A percentile compares a stretch with the other conserved stretches of the same genome.
These are phyloP conservation scores for Arthrobotrys megalospora DNA, from an alignment of 2,329 filamentous ascomycete genomes.

Conservation along the genomic window DNA sequence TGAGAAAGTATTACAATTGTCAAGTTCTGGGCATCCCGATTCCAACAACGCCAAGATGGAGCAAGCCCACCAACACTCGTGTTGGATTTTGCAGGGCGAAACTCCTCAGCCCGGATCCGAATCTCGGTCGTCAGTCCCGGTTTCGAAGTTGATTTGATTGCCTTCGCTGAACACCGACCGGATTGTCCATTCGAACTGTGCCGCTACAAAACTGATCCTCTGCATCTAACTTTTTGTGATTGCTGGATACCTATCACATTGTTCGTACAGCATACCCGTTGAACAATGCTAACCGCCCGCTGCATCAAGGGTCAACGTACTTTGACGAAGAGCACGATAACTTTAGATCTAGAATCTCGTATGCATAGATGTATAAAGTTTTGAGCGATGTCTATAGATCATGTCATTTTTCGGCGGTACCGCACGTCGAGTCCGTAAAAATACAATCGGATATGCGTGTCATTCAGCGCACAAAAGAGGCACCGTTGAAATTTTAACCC, in stretches of 20 bases:
- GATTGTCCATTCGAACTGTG: slow-evolving; percentile 24
- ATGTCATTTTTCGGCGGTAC: slow-evolving; percentile 17
- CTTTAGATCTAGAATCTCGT: slow-evolving; percentile 18
- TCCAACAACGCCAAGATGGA: slow-evolving; percentile 23
- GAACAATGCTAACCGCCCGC: slow-evolving; percentile 29
- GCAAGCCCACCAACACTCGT: not conserved
- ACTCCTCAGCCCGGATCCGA: slow-evolving; percentile 13
- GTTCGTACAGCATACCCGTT: slow-evolving; percentile 13
- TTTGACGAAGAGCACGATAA: slow-evolving; percentile 25
- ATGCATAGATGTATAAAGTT: not conserved
- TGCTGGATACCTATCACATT: slow-evolving; percentile 1
- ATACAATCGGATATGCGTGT: slow-evolving; percentile 15
- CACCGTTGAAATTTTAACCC: slow-evolving; percentile 27
- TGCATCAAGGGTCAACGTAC: slow-evolving; percentile 26
- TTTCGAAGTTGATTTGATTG: not conserved
- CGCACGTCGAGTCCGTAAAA: slow-evolving; percentile 12
- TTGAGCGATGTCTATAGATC: not conserved
- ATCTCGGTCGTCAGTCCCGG: not conserved
- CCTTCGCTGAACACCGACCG: not conserved
- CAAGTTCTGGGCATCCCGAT: not conserved
- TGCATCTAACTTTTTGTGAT: not conserved
- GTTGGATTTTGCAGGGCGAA: slow-evolving; percentile 30
- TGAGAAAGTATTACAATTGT: slow-evolving; percentile 8
- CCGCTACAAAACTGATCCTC: not conserved
- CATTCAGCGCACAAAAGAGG: slow-evolving; percentile 16